Evolutionary conservation across 768 basidiomycete genomes (phyloP), one percentile per base, ranked within the genome.

Genomic region (Coprinopsis cinerea): DNA sequence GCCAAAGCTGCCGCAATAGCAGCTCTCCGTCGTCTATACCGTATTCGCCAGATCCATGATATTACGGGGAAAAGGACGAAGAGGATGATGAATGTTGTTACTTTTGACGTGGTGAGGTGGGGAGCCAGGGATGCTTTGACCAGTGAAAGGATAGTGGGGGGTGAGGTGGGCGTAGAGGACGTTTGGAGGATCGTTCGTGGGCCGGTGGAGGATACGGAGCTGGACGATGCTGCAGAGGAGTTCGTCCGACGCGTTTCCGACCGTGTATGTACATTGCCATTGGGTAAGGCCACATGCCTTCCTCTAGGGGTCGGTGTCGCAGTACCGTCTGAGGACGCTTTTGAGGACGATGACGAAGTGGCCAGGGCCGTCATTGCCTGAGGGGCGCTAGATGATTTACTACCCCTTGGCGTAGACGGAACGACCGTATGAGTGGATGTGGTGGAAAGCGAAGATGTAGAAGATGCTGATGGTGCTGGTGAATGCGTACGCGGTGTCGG

Each of bases 351-450:
- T n/a, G 69, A 64, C 37, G 67, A 49, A 50, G 64, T 58, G 18
- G 61, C 48, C 6, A 64, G 45, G 10, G 59, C 51, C 11, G 64
- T 59, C 35, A 66, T 46, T 27, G 9, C 60, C 51, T 55, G 60
- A 48, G 52, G 64, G 27, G 50, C 57, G 18, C 39, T 5, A 61
- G 63, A 28, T 1, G 56, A 44, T 22, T 57, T 58, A 14, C 61
- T 59, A 2, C 57, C 57, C 1, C 70, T 67, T 13, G 68, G 72
- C 32, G 74, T 71, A 1, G 67, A 59, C 14, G 85, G 86, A 18
- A 85, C 81, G 2, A 81, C 73, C 3, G 88, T 89, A 54, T 82
- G 83, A 22, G 82, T 86, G 0, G 86, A 88, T 2, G 77, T 73
- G 6, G 84, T 86, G 0, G 86, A 88, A 25, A 83, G 67, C 2